A percentile compares a stretch with the other conserved stretches of the same genome.
These are phyloP conservation scores for Pleurotus cornucopiae DNA, from an alignment of 768 basidiomycete species.

Conservation along the genomic window DNA sequence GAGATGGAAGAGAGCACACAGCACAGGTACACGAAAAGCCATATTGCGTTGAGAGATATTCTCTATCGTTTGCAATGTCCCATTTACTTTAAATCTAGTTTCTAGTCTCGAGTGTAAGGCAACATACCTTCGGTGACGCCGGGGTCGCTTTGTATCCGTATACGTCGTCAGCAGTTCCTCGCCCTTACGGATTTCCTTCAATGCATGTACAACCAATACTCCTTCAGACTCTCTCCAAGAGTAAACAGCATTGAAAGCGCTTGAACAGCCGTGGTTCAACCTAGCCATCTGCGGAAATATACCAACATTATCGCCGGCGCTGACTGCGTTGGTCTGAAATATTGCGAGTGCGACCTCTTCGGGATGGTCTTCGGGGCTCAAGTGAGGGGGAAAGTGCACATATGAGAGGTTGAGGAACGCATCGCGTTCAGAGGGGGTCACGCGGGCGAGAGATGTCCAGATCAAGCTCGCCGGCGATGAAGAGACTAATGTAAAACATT, in stretches of 20 bases:
- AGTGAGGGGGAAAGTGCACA: constrained; percentile 41
- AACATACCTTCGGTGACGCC: constrained; percentile 47
- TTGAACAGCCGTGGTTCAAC: constrained; percentile 65
- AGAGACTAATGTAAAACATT: constrained; percentile 25
- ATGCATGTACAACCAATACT: constrained; percentile 50
- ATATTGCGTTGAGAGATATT: constrained; percentile 40
- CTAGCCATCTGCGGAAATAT: constrained; percentile 68
- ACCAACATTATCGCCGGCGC: constrained; percentile 48
- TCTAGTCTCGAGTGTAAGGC: background rate
- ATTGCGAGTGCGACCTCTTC: constrained; percentile 56
- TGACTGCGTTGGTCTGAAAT: constrained; percentile 64
- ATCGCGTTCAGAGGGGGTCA: constrained; percentile 27
- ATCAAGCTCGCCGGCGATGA: constrained; percentile 45
- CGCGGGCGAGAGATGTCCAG: constrained; percentile 25
- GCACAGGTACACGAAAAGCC: constrained; percentile 57
- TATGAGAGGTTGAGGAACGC: constrained; percentile 55
- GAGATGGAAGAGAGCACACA: constrained; percentile 51
- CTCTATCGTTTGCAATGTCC: constrained; percentile 31
- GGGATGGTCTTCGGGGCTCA: constrained; percentile 30
- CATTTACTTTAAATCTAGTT: background rate
- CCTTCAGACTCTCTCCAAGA: constrained; percentile 49
- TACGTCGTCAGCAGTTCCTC: constrained; percentile 66
- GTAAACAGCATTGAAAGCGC: constrained; percentile 66
- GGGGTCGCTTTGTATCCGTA: constrained; percentile 49
- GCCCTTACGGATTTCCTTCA: constrained; percentile 49